These are phyloP conservation scores for Curvularia eragrostidis DNA, from an alignment of 2,329 filamentous ascomycete genomes.

Conservation along the genomic window DNA sequence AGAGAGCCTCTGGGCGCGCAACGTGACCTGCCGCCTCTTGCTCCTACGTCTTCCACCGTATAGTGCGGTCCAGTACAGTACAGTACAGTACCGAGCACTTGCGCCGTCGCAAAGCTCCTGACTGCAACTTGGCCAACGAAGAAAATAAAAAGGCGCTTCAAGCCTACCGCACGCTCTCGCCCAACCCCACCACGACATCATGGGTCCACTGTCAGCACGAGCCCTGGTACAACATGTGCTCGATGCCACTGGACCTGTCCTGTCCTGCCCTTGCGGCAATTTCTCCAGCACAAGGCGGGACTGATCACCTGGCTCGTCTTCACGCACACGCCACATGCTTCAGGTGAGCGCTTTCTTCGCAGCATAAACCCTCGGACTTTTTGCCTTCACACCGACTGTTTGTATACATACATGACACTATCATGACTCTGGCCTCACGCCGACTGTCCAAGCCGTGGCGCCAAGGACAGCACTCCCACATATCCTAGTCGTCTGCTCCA, in stretches of 20 bases:
- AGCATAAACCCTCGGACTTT: not conserved
- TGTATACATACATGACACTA: conserved; percentile 1
- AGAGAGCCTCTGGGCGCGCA: conserved; percentile 9
- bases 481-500: conserved; percentile 17
- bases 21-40: not conserved
- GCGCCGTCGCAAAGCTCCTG: too few relatives aligned
- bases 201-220: conserved; percentile 14
- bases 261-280: conserved; percentile 8
- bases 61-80: too few relatives aligned
- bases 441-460: conserved; percentile 41
- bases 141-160: not conserved
- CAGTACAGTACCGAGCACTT: not conserved
- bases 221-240: conserved; percentile 2
- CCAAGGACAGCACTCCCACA: conserved; percentile 41
- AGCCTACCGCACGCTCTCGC: conserved; percentile 4
- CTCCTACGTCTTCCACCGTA: too few relatives aligned
- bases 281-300: conserved; percentile 12
- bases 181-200: conserved; percentile 17
- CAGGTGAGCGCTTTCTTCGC: not conserved
- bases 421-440: conserved; percentile 10
- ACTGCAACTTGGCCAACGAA: not conserved
- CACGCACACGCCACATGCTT: conserved; percentile 7
- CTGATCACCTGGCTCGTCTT: not conserved
- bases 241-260: not conserved
- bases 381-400: conserved; percentile 13